Evolutionary conservation across 2,329 filamentous ascomycete genomes (phyloP).

Genomic region (Shiraia sp.): DNA sequence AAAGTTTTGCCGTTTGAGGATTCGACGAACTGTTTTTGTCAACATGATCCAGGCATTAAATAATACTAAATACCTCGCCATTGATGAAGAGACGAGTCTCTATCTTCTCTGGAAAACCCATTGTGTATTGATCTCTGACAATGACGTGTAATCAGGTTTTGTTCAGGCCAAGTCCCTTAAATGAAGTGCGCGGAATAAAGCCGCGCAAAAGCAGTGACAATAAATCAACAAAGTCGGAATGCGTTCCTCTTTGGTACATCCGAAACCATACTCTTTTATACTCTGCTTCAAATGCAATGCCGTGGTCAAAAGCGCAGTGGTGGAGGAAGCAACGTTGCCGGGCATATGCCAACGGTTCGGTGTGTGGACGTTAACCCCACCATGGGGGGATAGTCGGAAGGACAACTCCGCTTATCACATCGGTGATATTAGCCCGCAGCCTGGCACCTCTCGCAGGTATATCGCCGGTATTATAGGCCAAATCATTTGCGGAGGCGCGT

Average conservation of each 20-base stretch:
- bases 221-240: no score
- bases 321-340: no score
- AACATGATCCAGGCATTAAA: not conserved
- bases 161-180: no score
- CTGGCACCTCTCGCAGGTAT: conserved; percentile 9
- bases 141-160: not conserved
- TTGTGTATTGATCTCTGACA: conserved; percentile 6
- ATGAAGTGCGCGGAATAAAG: no score
- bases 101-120: conserved; percentile 35
- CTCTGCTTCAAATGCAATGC: no score
- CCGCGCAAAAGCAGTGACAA: no score
- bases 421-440: conserved; percentile 30
- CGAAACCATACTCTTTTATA: no score
- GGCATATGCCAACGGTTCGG: no score
- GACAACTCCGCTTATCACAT: conserved; percentile 4
- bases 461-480: conserved; percentile 18
- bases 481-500: conserved; percentile 12
- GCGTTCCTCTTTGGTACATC: no score
- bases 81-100: conserved; percentile 43
- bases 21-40: conserved; percentile 31
- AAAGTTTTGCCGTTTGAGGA: conserved; percentile 49
- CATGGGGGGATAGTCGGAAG: no score
- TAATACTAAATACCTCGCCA: conserved; percentile 27
- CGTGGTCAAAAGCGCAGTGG: no score
- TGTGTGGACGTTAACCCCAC: no score